Evolutionary conservation across 2,329 filamentous ascomycete genomes (phyloP), one percentile per base, ranked within the genome.

Genomic region (Xylariaceae sp.): DNA sequence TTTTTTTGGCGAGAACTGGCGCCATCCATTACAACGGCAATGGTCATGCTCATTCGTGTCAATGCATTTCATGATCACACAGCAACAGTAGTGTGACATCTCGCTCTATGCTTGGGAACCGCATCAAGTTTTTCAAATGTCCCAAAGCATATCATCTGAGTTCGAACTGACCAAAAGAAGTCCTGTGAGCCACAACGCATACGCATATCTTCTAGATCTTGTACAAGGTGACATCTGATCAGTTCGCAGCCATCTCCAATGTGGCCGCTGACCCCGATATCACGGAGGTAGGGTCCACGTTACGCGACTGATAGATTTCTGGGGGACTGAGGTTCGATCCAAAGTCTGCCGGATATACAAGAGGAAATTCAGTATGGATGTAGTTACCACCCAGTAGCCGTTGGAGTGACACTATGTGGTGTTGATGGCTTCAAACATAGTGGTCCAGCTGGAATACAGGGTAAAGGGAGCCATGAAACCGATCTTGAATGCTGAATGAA

Each of bases 181-280:
- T 53, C 52, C 53, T 50, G 58, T 55, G 60, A 57, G 54, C 55
- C 60, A 56, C 57, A 57, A 47, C 52, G 42, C 44, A 56, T 54
- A 13, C 54, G 59, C 58, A 57, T 55, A 51, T 55, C 13, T 4
- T 35, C 19, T 17, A 18, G 71, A 74, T 74, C 70, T 72, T 69
- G 72, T 74, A 62, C 55, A 59, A 73, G 66, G 66, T 72, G 69
- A 73, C 64, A 64, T 54, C 61, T 71, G 64, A 65, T 58, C 59
- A 59, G 47, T 45, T 45, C 39, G 52, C 30, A 17, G 30, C 52
- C 55, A 52, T 47, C 51, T 35, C 47, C 51, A 56, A 49, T 52
- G 43, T 45, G 15, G 16, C 34, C 37, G 35, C n/a, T 38, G 34
- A 22, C 39, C 24, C 29, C 37, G 39, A 34, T 33, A 34, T 45